Base-by-base conservation (phyloP, 805 yeast species). In the Yarrowia deformans region DNA sequence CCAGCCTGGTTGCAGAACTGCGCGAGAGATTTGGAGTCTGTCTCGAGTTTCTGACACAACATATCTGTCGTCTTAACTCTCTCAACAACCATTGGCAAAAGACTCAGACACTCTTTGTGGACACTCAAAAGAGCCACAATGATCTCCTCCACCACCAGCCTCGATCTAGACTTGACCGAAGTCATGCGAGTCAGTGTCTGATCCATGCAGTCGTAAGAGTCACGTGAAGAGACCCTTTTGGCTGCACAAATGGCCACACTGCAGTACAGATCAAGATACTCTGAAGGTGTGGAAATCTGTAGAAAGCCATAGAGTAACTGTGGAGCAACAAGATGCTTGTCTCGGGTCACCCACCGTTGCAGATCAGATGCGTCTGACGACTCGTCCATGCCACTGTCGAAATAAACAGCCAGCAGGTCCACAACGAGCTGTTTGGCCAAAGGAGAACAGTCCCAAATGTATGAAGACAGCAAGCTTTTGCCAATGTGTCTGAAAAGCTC, bases 391-490 rank as follows among this genome's bases (percentile, higher is more conserved):
- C 12, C 49, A 8, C 34, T 29, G n/a, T 1, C 5, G n/a, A 14
- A 12, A 18, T 43, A 60, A 1, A 45, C 52, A 8, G 18, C 34
- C 8, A 60, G 13, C 7, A 60, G 19, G 8, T 19, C 42, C 2
- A 45, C 42, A 2, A 60, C 66, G 1, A 60, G 66, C 12, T 45
- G 32, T 14, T 60, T 60, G 13, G 66, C 50, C 7, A 8, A 8
- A 8, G 50, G 66, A 34, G 66, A 60, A 34, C 66, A 60, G 50
- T 60, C 42, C 66, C 66, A 60, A 9, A 19, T 3, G 34, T 60
- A 60, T 1, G 34, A 18, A n/a, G 66, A 60, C 34, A 60, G 18
- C 9, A 60, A 13, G 2, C 8, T n/a, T 7, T 45, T 42, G 1
- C 66, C 66, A 32, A 45, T 14, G 14, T 43, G 18, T 13, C 66